Evolutionary conservation across 805 yeast species (phyloP).

Genomic region (Hanseniaspora mollemarum): DNA sequence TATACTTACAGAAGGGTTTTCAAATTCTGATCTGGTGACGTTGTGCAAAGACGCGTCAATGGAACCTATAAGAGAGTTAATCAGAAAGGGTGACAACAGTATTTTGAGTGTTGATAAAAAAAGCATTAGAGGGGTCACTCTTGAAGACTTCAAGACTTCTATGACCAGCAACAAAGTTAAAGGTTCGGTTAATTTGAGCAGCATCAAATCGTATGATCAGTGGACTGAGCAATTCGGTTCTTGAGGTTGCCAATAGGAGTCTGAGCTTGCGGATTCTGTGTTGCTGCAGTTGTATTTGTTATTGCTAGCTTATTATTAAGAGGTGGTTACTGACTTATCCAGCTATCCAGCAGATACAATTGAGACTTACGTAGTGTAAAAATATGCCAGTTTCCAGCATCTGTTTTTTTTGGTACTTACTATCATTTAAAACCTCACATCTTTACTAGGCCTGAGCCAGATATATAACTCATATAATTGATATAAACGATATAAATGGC

Average conservation of each 20-base stretch:
- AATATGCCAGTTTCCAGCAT: too few relatives aligned
- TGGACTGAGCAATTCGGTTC: slow-evolving; percentile 87
- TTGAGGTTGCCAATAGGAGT: slow-evolving; percentile 57
- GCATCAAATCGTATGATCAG: slow-evolving; percentile 64
- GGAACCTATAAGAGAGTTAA: slow-evolving; percentile 82
- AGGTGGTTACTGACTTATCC: too few relatives aligned
- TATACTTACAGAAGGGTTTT: slow-evolving; percentile 63
- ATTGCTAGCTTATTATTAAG: too few relatives aligned
- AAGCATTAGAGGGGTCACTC: slow-evolving; percentile 61
- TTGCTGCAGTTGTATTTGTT: too few relatives aligned
- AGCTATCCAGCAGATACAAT: too few relatives aligned
- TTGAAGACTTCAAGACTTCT: slow-evolving; percentile 65
- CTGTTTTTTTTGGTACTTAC: too few relatives aligned
- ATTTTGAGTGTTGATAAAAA: slow-evolving; percentile 57
- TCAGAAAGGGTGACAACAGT: slow-evolving; percentile 48
- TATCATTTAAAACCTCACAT: too few relatives aligned
- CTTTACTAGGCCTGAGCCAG: too few relatives aligned
- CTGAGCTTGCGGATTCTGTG: background rate
- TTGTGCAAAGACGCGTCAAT: slow-evolving; percentile 94
- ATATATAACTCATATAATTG: too few relatives aligned
- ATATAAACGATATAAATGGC: too few relatives aligned
- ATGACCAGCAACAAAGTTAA: slow-evolving; percentile 52
- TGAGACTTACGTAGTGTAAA: too few relatives aligned
- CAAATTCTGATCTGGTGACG: slow-evolving; percentile 91
- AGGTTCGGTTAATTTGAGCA: slow-evolving; percentile 80